Conservation (phyloP, 129 eudicot genomes). For the carrot (Daucus carota) region DH1_v3.0 NC_030382.2:52000001-52000500, state of each 20-base stretch:
- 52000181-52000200: conserved; percentile 40
- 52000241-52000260: conserved; percentile 47
- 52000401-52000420: conserved; percentile 49
- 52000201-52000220: conserved; percentile 33
- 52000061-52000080: too few relatives aligned
- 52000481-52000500: conserved; percentile 54
- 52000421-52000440: conserved; percentile 51
- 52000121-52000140: conserved; percentile 36
- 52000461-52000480: conserved; percentile 51
- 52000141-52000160: conserved; percentile 31
- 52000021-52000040: background rate
- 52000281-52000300: conserved; percentile 26
- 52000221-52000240: conserved; percentile 34
- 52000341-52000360: background rate
- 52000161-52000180: conserved; percentile 37
- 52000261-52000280: conserved; percentile 30
- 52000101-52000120: conserved; percentile 41
- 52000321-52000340: background rate
- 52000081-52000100: background rate
- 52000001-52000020: background rate
- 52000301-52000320: background rate
- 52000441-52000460: conserved; percentile 41
- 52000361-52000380: conserved; percentile 16
- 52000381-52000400: conserved; percentile 31
- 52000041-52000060: too few relatives aligned